Base-by-base conservation (phyloP, 2,329 filamentous ascomycete genomes). In the Exophiala mesophila region DNA sequence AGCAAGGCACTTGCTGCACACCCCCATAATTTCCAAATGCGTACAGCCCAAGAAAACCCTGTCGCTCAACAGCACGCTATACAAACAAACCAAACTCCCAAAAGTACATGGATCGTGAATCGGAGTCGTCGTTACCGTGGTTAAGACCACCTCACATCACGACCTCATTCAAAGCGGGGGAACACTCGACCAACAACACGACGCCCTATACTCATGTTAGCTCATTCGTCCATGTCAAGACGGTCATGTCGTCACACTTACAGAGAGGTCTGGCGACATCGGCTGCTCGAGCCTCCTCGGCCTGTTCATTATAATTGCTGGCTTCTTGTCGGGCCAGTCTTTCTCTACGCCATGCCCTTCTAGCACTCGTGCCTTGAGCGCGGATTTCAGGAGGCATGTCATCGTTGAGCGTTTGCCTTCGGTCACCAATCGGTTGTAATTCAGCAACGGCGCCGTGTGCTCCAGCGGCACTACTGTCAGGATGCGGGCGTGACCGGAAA, bases 321-420 rank as follows among this genome's bases (percentile, higher is more conserved):
- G 44, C 47, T 30, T 54, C 44, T 19, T 49, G 48, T 4, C 47
- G 41, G 7, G 50, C 52, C 9, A 54, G 41, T 32, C 47, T 36
- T 35, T 56, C 47, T 30, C 52, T 32, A 10, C 48, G 26, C 53
- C 53, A 54, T 9, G 53, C 53, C 33, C 53, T 30, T 30, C 53
- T 45, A n/a, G 52, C 52, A 17, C 47, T 31, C 3, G 45, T 34
- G n/a, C 52, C 53, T 34, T 53, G 53, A 5, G 45, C 36, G 12
- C 45, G 44, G 19, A 56, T 36, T 5, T 56, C 52, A 9, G 44
- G 35, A 13, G 53, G 53, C 28, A 53, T 41, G 17, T 53, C 47
- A 9, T 49, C 46, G 5, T 45, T 46, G 3, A 34, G 28, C 2
- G 23, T 36, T 23, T 41, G 39, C 19, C 40, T 26, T 21, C 32